Evolutionary conservation across 306 rosid species (phyloP).

Genomic region (Ormosia semicastrata): DNA sequence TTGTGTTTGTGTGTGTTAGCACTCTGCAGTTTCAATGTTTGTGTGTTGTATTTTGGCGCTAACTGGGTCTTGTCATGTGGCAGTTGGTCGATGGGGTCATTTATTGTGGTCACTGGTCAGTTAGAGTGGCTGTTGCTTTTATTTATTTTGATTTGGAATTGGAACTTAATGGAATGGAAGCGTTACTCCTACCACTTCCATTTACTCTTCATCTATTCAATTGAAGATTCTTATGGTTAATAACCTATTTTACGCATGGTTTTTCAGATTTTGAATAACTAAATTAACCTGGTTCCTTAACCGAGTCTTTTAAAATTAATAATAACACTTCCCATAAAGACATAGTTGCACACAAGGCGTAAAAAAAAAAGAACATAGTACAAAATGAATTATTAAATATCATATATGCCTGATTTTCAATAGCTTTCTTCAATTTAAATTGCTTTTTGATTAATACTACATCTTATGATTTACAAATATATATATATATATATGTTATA

Average conservation of each 20-base stretch:
- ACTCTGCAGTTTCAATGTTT: neutral
- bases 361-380: too few species aligned
- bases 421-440: too few species aligned
- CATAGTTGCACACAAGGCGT: neutral
- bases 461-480: too few species aligned
- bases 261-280: neutral
- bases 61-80: neutral
- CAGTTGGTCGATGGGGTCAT: conserved; percentile 34
- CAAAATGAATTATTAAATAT: too few species aligned
- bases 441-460: too few species aligned
- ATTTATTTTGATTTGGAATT: conserved; percentile 5
- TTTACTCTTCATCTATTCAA: neutral
- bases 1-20: neutral
- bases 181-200: neutral
- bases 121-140: conserved; percentile 13
- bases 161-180: neutral
- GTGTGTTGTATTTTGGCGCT: conserved; percentile 30
- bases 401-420: too few species aligned
- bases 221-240: neutral
- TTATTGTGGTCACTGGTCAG: conserved; percentile 3
- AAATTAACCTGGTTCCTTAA: neutral
- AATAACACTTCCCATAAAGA: neutral
- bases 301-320: neutral
- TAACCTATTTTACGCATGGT: neutral
- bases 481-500: too few species aligned